Conservation (phyloP, 495 filamentous ascomycete species). For the Penicillium turbatum region DNA sequence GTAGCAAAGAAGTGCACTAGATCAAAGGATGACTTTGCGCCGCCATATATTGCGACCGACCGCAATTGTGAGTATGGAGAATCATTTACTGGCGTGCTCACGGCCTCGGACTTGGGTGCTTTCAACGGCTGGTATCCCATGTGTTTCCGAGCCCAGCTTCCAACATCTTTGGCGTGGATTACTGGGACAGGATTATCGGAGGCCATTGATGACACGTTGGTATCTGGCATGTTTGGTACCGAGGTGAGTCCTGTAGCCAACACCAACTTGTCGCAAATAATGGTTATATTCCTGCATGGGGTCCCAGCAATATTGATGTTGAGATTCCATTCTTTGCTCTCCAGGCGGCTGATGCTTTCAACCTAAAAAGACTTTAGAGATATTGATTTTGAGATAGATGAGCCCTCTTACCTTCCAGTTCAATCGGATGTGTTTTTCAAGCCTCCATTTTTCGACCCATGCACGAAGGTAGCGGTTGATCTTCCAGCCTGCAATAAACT, state of each 20-base stretch:
- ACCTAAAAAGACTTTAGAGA: slow-evolving; percentile 18
- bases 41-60: slow-evolving; percentile 57
- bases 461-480: slow-evolving; percentile 58
- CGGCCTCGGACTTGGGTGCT: background rate
- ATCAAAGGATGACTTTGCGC: slow-evolving; percentile 67
- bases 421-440: slow-evolving; percentile 52
- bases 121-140: slow-evolving; percentile 25
- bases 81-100: background rate
- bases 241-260: slow-evolving; percentile 63
- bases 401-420: slow-evolving; percentile 41
- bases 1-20: slow-evolving; percentile 62
- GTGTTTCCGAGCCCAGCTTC: slow-evolving; percentile 29
- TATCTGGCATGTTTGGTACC: slow-evolving; percentile 46
- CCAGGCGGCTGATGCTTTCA: slow-evolving; percentile 20
- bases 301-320: slow-evolving; percentile 6
- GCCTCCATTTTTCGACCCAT: slow-evolving; percentile 54
- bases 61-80: background rate
- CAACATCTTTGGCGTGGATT: slow-evolving; percentile 39
- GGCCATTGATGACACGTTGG: slow-evolving; percentile 6
- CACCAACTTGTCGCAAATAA: slow-evolving; percentile 57
- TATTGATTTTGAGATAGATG: background rate
- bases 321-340: slow-evolving; percentile 26
- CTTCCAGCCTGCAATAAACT: slow-evolving; percentile 61
- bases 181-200: slow-evolving; percentile 37
- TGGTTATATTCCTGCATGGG: slow-evolving; percentile 1